These are phyloP conservation scores for Podospora didyma DNA, from an alignment of 495 filamentous ascomycete species.

Conservation along the genomic window DNA sequence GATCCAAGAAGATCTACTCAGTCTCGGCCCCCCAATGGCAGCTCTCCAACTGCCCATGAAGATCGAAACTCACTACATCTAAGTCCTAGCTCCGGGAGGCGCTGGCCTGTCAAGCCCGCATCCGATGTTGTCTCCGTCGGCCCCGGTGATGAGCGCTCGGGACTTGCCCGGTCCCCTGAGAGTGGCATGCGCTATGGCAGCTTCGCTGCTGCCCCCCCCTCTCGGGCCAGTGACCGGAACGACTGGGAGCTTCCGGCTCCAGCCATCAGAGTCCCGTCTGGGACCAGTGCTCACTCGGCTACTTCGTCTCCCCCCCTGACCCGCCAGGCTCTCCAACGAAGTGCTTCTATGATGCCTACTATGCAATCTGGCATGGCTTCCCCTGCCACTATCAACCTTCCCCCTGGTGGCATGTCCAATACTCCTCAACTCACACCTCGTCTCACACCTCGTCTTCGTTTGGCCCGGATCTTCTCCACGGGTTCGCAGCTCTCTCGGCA, in stretches of 20 bases:
- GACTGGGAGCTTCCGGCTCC: constrained; percentile 68
- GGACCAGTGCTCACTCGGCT: constrained; percentile 8
- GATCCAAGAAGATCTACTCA: constrained; percentile 11
- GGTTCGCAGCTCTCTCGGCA: constrained; percentile 15
- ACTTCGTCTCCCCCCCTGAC: constrained; percentile 7
- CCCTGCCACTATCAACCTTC: constrained; percentile 12
- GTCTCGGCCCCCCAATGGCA: background rate
- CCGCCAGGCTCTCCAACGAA: constrained; percentile 18
- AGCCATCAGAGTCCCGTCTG: constrained; percentile 59
- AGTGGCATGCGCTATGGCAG: constrained; percentile 63
- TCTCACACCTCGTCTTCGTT: constrained; percentile 19
- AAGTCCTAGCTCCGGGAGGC: constrained; percentile 22
- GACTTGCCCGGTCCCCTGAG: constrained; percentile 26
- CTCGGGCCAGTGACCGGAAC: constrained; percentile 38
- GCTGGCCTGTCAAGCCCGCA: constrained; percentile 19
- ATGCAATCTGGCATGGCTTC: constrained; percentile 4
- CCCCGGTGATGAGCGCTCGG: constrained; percentile 31
- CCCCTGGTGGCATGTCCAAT: background rate
- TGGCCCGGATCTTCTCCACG: constrained; percentile 27
- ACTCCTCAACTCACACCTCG: background rate
- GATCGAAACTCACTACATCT: constrained; percentile 12
- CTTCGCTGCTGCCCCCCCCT: constrained; percentile 52
- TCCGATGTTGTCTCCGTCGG: background rate
- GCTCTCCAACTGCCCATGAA: background rate
- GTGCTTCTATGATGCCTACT: constrained; percentile 19